Evolutionary conservation across 2,329 filamentous ascomycete genomes (phyloP), one percentile per base, ranked within the genome.

Genomic region (Fusarium sp.): DNA sequence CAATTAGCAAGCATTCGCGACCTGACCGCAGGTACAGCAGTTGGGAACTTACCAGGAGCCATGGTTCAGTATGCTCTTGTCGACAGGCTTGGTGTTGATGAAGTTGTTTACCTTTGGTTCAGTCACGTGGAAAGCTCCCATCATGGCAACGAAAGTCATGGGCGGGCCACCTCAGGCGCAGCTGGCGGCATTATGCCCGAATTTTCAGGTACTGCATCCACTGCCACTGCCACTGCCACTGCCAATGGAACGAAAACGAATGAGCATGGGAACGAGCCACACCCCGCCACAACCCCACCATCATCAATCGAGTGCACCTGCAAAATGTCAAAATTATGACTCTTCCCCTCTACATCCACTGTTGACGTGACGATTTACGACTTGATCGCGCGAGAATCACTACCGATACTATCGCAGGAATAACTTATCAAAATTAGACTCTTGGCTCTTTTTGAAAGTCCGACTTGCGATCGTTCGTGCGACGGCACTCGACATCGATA

Each of bases 261-360:
- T 25, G 23, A 39, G 19, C 35, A 54, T 27, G 49, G 33, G 25
- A 54, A 70, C 63, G 46, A 78, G 79, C 79, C 79, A 81, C 81
- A 81, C 79, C 79, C 80, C 78, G 77, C 79, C 80, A 81, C 79
- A 72, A 79, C 82, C 82, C 82, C 82, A 82, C 82, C 80, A 81
- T 80, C 77, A 76, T 76, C 74, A 48, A 58, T 48, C 33, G 76
- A 59, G 74, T 74, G 75, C 72, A 77, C 69, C 73, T 25, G 74
- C 74, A 82, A 83, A 83, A 81, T 83, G 78, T 82, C 82, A 84
- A 84, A 83, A 83, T 83, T 83, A 76, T 82, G 80, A 82, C 81
- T 82, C 81, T 76, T 78, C 79, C 75, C 74, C 66, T 74, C 62
- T 66, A 67, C 61, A 73, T 64, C 70, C 63, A 67, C 72, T 66